Evolutionary conservation across 2,329 filamentous ascomycete genomes (phyloP), one percentile per base, ranked within the genome.

Genomic region (Plenodomus biglobosus): DNA sequence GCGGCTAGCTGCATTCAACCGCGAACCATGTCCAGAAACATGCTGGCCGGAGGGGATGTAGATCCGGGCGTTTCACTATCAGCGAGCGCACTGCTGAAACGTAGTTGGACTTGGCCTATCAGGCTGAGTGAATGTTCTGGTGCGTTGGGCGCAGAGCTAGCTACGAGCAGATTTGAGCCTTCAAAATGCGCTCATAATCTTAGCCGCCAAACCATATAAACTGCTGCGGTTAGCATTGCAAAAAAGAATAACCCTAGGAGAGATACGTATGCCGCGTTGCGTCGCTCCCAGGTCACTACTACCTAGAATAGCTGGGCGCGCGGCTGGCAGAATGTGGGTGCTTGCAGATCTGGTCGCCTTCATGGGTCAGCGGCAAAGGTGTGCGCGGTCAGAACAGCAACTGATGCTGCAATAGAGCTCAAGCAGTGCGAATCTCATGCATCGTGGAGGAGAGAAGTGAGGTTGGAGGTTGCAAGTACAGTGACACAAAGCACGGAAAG

Each of bases 1-100:
- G 41, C 41, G 37, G 56, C 57, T 65, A 64, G 53, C 55, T 55
- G 46, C 44, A 59, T 64, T 58, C 53, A 59, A 57, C 53, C 54
- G 52, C 32, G 19, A 42, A 41, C 44, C 42, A 34, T 15, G 3
- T 7, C 15, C 8, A 41, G 17, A 20, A 20, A 48, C 39, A 48
- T 50, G 50, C 27, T 20, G 24, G 40, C 47, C 21, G 40, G 64
- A 57, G 22, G 51, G 56, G 59, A 62, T 63, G 61, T 54, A 59
- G 50, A 36, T 37, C 42, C 44, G 6, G 13, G 27, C 8, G 15
- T 3, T 32, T 11, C 13, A 32, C 27, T 8, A 15, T 11, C 27
- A 11, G 7, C 11, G 15, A 32, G 13, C n/a, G n/a, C n/a, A n/a
- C n/a, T n/a, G n/a, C n/a, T n/a, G n/a, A n/a, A n/a, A n/a, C n/a